Conservation (phyloP, 2,329 filamentous ascomycete genomes). For the Hypoxylon sp. region DNA sequence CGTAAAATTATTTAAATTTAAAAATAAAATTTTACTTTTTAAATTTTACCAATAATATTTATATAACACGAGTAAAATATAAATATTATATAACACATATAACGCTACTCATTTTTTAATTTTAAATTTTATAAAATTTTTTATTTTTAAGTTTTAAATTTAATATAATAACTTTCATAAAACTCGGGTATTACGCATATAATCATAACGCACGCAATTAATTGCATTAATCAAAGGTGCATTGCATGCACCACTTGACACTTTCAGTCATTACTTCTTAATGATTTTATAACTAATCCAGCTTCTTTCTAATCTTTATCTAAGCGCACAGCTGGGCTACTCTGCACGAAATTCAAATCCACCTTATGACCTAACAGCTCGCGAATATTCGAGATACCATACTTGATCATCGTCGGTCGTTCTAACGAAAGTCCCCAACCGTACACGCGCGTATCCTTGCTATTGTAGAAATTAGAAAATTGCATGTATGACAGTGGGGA, state of each 20-base stretch:
- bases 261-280: not conserved
- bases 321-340: slow-evolving; percentile 89
- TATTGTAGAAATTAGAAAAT: slow-evolving; percentile 20
- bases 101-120: no score
- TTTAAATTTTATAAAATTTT: no score
- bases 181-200: not conserved
- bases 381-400: slow-evolving; percentile 88
- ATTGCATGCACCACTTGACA: no score
- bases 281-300: not conserved
- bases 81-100: no score
- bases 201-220: no score
- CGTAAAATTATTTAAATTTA: no score
- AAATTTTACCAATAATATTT: no score
- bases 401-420: slow-evolving; percentile 98
- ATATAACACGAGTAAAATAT: no score
- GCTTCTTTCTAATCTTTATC: slow-evolving; percentile 78
- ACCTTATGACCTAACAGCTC: slow-evolving; percentile 96
- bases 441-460: slow-evolving; percentile 89
- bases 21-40: no score
- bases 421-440: slow-evolving; percentile 94
- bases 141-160: not conserved
- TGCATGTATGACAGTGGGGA: not conserved
- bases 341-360: slow-evolving; percentile 91
- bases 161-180: not conserved
- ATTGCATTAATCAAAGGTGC: no score